Conservation (phyloP, 1,284 basidiomycete species). For the Puccinia hordei region DNA sequence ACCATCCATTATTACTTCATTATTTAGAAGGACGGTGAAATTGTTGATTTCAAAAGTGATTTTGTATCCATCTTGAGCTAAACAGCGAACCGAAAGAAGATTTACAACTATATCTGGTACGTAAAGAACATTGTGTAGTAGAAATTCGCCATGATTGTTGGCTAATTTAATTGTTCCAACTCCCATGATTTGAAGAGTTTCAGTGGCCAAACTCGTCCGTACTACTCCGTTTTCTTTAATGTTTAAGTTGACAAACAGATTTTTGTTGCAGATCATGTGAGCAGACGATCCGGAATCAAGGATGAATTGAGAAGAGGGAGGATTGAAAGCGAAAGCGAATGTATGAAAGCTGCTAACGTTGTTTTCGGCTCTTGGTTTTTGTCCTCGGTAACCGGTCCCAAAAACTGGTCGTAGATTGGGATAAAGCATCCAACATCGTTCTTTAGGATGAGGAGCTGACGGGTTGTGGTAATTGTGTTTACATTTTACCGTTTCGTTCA, state of each 20-base stretch:
- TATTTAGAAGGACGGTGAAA: not conserved
- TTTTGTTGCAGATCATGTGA: not conserved
- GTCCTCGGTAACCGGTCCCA: not conserved
- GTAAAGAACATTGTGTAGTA: not conserved
- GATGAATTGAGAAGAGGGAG: not conserved
- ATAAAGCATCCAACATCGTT: not conserved
- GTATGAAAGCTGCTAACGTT: conserved; percentile 13
- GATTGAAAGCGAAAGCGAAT: too few species aligned
- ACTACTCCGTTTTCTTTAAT: not conserved
- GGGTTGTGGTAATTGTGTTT: not conserved
- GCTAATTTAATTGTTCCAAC: not conserved
- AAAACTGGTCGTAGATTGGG: not conserved
- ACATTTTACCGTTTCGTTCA: not conserved
- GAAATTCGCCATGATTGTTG: not conserved
- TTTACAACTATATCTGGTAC: conserved; percentile 6
- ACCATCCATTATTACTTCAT: not conserved
- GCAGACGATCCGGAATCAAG: not conserved
- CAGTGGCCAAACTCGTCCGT: not conserved
- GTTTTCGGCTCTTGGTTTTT: not conserved
- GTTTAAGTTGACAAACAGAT: not conserved
- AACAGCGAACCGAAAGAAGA: not conserved
- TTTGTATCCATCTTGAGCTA: not conserved
- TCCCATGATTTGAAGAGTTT: not conserved
- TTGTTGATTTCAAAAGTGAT: not conserved
- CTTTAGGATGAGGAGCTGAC: not conserved